Percentiles rank a stretch among this genome's conserved stretches.
These are phyloP conservation scores for Colletotrichum karsti DNA, from an alignment of 2,329 filamentous ascomycete species.

Conservation along the genomic window DNA sequence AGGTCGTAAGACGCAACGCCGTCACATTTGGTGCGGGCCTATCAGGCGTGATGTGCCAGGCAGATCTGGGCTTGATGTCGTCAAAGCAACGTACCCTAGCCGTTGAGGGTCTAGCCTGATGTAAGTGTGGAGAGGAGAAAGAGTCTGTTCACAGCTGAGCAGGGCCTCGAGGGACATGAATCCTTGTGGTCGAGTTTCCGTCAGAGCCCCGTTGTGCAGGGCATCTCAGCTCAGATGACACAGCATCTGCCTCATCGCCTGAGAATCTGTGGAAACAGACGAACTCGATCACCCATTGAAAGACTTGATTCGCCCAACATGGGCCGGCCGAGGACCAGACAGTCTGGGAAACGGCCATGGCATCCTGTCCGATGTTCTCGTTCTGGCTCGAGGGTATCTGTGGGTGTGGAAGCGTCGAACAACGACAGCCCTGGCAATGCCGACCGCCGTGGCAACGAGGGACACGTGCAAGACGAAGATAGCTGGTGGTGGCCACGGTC, in stretches of 20 bases:
- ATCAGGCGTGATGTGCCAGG: background rate
- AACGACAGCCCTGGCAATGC: constrained; percentile 6
- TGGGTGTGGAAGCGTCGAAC: background rate
- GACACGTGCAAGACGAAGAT: constrained; percentile 25
- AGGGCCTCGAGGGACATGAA: background rate
- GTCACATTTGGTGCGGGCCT: constrained; percentile 2
- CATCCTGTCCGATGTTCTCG: background rate
- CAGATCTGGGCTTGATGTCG: constrained; percentile 5
- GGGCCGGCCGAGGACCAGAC: background rate
- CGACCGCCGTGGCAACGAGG: background rate
- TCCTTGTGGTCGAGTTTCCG: constrained; percentile 9
- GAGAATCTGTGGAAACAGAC: constrained; percentile 27
- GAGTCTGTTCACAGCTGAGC: constrained; percentile 18
- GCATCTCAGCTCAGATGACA: constrained; percentile 24
- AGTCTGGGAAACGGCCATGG: constrained; percentile 1
- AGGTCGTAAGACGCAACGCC: constrained; percentile 4
- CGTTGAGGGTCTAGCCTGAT: constrained; percentile 14
- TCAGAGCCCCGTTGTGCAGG: constrained; percentile 10
- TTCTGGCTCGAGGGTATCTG: background rate
- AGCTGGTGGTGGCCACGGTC: background rate
- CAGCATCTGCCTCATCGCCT: constrained; percentile 23
- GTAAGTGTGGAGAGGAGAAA: constrained; percentile 11
- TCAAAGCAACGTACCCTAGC: constrained; percentile 13
- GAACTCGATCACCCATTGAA: constrained; percentile 16
- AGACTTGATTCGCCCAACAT: constrained; percentile 12